phyloP scores from a whole-genome alignment of 1,284 basidiomycete species.

The Apiotrichum porosum region DNA sequence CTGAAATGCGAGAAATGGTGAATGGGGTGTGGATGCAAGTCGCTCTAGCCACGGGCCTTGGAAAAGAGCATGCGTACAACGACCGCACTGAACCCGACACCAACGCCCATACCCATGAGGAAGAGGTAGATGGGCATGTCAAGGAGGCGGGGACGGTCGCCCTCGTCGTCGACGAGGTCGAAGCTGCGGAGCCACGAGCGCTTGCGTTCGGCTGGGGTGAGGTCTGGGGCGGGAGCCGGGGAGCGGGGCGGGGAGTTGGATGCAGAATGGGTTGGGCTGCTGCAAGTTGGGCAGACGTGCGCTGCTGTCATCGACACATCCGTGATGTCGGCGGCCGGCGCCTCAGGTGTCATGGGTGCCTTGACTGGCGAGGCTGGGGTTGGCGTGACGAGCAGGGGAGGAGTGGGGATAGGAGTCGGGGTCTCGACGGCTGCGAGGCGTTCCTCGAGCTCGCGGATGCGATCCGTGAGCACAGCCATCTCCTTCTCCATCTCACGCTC shows the following conservation, averaged over 20 bases:
- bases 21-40: too few species aligned
- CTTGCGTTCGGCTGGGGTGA: neutral
- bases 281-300: neutral
- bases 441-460: slow-evolving; percentile 17
- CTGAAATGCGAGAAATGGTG: too few species aligned
- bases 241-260: neutral
- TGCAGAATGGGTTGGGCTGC: neutral
- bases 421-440: slow-evolving; percentile 12
- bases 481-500: slow-evolving; percentile 5
- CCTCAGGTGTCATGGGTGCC: neutral
- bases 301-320: neutral
- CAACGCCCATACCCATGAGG: slow-evolving; percentile 16
- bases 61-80: neutral
- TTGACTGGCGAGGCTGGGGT: neutral
- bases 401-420: neutral
- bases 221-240: neutral
- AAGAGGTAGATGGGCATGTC: slow-evolving; percentile 13
- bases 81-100: slow-evolving; percentile 10
- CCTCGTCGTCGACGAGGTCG: slow-evolving; percentile 5
- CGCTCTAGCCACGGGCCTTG: too few species aligned
- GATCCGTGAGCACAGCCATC: slow-evolving; percentile 7
- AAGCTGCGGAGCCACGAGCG: slow-evolving; percentile 4
- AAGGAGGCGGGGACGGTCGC: slow-evolving; percentile 5
- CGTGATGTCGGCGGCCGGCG: neutral
- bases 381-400: too few species aligned